Conservation (phyloP, 75 land plant genomes). For the Adiantum capillusveneris region DNA sequence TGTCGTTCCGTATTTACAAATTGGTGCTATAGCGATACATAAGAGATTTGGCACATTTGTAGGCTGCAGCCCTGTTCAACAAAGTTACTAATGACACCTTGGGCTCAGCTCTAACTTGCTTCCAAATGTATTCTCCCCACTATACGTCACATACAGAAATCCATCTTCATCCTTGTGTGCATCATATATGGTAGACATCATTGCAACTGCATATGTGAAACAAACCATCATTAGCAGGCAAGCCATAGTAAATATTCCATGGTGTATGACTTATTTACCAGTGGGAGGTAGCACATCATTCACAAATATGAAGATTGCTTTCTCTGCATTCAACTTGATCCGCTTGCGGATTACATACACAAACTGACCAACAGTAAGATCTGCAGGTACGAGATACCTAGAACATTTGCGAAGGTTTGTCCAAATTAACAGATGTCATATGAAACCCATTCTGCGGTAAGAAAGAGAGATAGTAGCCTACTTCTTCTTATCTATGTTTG, state of each 20-base stretch:
- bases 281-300: slow-evolving; percentile 76
- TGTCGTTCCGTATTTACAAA: too few species aligned
- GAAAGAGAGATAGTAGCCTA: slow-evolving; percentile 15
- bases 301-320: slow-evolving; percentile 78
- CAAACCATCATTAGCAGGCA: too few species aligned
- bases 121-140: slow-evolving; percentile 91
- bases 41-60: too few species aligned
- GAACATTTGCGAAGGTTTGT: neutral
- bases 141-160: slow-evolving; percentile 72
- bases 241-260: too few species aligned
- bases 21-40: too few species aligned
- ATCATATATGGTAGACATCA: slow-evolving; percentile 49
- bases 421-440: too few species aligned
- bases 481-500: slow-evolving; percentile 69
- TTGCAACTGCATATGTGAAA: slow-evolving; percentile 55
- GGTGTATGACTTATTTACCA: too few species aligned
- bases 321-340: slow-evolving; percentile 68
- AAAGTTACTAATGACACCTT: too few species aligned
- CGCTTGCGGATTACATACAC: slow-evolving; percentile 78
- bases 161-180: slow-evolving; percentile 76
- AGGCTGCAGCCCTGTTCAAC: too few species aligned
- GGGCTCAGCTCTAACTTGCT: too few species aligned
- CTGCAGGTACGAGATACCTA: slow-evolving; percentile 57
- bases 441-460: neutral
- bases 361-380: slow-evolving; percentile 74